Base-by-base conservation (phyloP, 148 eudicot species). In the Vaccinium macrocarpon region DNA sequence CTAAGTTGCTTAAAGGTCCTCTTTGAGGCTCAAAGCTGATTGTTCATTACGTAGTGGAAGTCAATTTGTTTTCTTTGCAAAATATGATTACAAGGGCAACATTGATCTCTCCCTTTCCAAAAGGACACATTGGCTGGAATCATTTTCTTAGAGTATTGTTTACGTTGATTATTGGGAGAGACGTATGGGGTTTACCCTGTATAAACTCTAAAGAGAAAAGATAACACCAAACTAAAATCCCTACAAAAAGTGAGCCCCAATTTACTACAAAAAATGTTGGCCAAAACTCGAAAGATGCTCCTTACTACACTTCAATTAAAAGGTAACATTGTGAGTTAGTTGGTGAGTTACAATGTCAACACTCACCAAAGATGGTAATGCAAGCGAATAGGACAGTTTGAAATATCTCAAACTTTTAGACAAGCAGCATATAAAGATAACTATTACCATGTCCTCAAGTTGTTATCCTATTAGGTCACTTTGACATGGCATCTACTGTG, bases 11-110 rank as follows among this genome's bases (percentile, higher is more conserved):
- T 42, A 74, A 42, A 74, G 78, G 52, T 46, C 51, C 0, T 74
- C 25, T 18, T 74, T 74, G 13, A 74, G 51, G 78, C 78, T 72
- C 51, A 74, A 74, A 42, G 52, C 9, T 74, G 78, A 42, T 74
- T 42, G 23, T 74, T 74, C 12, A 0, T 74, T 42, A 16, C 48
- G 21, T 73, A 12, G 21, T 10, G 42, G 2, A 64, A 73, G 23
- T 15, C 23, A 18, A 42, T 42, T 38, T 72, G 8, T 35, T 72
- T 2, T 18, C 38, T 35, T 38, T 6, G n/a, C 51, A 74, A 74
- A 74, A 5, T 16, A 74, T 12, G 8, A 74, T 42, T 18, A 38
- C 78, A 15, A 73, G 76, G 5, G 21, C n/a, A 8, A 73, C n/a
- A 73, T 7, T 73, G 15, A 27, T 3, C 21, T 70, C 46, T 7